phyloP scores from a whole-genome alignment of 2,329 filamentous ascomycete genomes.

The Rutstroemia sp. region DNA sequence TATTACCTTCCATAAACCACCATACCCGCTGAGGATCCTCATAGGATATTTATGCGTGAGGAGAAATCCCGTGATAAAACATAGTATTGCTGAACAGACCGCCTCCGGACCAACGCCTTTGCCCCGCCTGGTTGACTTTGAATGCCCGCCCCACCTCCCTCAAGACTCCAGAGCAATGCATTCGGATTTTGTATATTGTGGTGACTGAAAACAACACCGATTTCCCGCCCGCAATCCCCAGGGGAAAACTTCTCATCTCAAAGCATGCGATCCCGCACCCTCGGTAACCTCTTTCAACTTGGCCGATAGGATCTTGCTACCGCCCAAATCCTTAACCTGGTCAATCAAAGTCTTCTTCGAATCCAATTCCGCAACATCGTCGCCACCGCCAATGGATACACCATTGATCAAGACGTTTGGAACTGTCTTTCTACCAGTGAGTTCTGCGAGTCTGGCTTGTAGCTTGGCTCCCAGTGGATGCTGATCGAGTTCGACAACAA shows the following conservation, averaged over 20 bases:
- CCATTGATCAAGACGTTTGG: slow-evolving; percentile 88
- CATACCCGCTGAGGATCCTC: no score
- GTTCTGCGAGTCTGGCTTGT: slow-evolving; percentile 63
- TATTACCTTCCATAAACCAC: no score
- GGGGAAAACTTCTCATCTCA: background rate
- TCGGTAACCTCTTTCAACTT: background rate
- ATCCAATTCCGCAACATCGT: slow-evolving; percentile 73
- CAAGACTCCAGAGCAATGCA: background rate
- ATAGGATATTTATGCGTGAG: background rate
- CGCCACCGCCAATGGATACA: slow-evolving; percentile 81
- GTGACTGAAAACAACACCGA: no score
- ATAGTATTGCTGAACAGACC: background rate
- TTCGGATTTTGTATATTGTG: no score
- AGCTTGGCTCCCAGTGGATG: slow-evolving; percentile 67
- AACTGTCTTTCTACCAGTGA: slow-evolving; percentile 77
- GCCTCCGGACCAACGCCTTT: background rate
- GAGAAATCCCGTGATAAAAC: background rate
- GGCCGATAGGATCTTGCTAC: slow-evolving; percentile 43
- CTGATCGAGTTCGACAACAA: slow-evolving; percentile 83
- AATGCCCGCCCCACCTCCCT: background rate
- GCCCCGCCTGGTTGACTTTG: background rate
- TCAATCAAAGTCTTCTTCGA: slow-evolving; percentile 56
- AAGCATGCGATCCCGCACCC: background rate
- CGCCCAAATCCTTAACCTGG: slow-evolving; percentile 67
- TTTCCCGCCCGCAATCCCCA: background rate